These are phyloP conservation scores for Exophiala oligosperma DNA, from an alignment of 2,329 filamentous ascomycete genomes.

Conservation along the genomic window DNA sequence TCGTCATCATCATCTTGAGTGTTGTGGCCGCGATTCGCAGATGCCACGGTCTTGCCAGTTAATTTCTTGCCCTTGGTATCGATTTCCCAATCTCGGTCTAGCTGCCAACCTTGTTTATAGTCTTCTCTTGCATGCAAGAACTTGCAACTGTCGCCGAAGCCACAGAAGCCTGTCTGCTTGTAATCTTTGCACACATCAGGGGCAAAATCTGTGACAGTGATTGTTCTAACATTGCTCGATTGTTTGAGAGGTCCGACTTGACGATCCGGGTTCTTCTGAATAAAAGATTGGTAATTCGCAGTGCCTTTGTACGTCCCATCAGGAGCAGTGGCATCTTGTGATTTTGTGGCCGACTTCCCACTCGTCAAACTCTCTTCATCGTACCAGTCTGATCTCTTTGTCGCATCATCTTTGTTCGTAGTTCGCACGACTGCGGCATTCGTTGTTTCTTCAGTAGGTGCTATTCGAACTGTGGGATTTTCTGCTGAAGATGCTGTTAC, in stretches of 20 bases:
- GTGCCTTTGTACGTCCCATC: conserved; percentile 77
- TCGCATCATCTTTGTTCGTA: conserved; percentile 80
- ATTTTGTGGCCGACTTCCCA: conserved; percentile 42
- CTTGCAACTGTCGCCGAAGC: conserved; percentile 69
- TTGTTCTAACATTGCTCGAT: conserved; percentile 83
- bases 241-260: conserved; percentile 82
- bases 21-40: conserved; percentile 42
- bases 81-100: conserved; percentile 92
- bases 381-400: conserved; percentile 86
- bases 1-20: conserved; percentile 27
- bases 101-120: conserved; percentile 88
- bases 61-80: conserved; percentile 64
- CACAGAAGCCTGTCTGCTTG: conserved; percentile 73
- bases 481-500: conserved; percentile 63
- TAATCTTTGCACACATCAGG: conserved; percentile 96
- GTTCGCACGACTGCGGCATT: conserved; percentile 61
- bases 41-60: conserved; percentile 50
- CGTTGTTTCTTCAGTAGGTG: conserved; percentile 56
- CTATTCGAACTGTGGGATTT: conserved; percentile 39
- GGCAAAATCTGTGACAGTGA: conserved; percentile 86
- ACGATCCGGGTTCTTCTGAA: conserved; percentile 75
- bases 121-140: conserved; percentile 63
- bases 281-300: conserved; percentile 71
- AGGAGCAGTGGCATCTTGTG: conserved; percentile 32
- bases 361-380: conserved; percentile 64